phyloP scores from a whole-genome alignment of 345 rosid genomes.

The Salix suchowensis region DNA sequence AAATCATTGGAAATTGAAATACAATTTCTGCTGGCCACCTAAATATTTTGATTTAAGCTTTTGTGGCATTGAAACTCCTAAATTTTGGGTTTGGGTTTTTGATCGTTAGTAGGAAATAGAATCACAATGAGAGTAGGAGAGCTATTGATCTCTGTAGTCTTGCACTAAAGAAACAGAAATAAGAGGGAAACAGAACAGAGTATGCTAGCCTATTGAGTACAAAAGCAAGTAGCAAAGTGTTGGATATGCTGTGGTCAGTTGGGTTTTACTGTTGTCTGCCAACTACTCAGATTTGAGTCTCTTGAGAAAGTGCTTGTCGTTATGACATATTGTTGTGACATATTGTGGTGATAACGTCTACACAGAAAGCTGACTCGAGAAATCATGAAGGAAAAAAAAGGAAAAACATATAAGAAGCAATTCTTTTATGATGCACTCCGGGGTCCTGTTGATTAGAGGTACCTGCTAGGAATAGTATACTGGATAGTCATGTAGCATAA shows the following conservation, averaged over 20 bases:
- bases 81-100: neutral
- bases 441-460: neutral
- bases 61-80: neutral
- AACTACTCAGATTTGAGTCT: neutral
- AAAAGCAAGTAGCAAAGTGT: neutral
- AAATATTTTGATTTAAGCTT: neutral
- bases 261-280: neutral
- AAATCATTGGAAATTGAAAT: neutral
- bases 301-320: neutral
- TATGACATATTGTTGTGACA: neutral
- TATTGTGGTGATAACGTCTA: neutral
- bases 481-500: neutral
- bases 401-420: neutral
- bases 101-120: neutral
- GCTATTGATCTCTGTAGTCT: neutral
- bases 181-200: neutral
- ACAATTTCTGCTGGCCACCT: no score
- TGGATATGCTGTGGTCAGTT: neutral
- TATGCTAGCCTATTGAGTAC: neutral
- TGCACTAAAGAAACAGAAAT: neutral
- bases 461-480: neutral
- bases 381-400: neutral
- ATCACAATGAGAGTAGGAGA: neutral
- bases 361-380: neutral
- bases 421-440: neutral